Evolutionary conservation across 139 green algal species (phyloP), one percentile per base, ranked within the genome.

Genomic region (Micromonas commoda): DNA sequence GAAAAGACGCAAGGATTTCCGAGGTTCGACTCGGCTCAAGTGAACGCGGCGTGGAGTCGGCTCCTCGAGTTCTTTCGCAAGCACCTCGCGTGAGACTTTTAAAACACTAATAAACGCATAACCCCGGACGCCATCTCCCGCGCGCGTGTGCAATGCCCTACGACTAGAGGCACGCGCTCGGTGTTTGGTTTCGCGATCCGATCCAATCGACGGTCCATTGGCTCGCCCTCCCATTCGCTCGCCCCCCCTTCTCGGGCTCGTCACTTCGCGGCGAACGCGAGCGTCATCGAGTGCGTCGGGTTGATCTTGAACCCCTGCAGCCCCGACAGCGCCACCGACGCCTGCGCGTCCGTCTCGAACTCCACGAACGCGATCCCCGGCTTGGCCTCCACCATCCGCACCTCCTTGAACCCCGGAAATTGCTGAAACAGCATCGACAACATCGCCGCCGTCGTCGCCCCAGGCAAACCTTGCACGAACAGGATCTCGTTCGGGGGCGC

Each of bases 321-420:
- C 0, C 91, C 92, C 23, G 81, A 38, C 85, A 97, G 77, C 0
- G 92, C 94, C 37, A 89, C 85, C 2, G 67, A 87, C 31, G 86
- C 84, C 76, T 94, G 87, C 68, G 80, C 77, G 60, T 97, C 94
- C 77, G 91, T 90, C 24, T 91, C 87, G 70, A 90, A 97, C 83
- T 99, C 95, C 31, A 98, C 91, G 84, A 98, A 98, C 0, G 93
- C 93, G 70, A 98, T 98, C 67, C 92, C 95, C 0, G 95, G 94
- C n/a, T 90, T 89, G 32, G 87, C 86, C 38, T 96, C 88, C 57
- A 97, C 90, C 92, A 98, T 95, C 53, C 91, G 89, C 75, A 96
- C 94, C 83, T 97, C 84, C 79, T 87, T 85, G 85, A 94, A 96
- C 23, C 92, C 91, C n/a, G 87, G 86, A 77, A 95, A 97, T 82